Conservation (phyloP, 1,284 basidiomycete species). For the Melampsora larici-populina region DNA sequence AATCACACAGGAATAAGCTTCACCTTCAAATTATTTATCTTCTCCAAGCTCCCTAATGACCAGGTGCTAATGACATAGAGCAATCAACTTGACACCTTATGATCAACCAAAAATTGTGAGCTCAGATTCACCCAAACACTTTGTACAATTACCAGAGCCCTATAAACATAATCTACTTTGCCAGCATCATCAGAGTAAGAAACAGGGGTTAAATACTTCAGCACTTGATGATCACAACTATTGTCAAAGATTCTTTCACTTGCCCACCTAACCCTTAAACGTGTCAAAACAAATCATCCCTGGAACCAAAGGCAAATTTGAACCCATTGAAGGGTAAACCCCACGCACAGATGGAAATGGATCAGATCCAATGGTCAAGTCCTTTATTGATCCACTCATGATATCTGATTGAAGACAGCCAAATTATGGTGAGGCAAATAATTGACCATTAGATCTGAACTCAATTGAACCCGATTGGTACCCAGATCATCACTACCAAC, state of each 20-base stretch:
- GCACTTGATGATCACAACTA: not conserved
- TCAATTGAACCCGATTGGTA: too few species aligned
- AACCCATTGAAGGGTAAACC: not conserved
- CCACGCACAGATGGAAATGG: not conserved
- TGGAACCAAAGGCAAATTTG: not conserved
- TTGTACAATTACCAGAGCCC: too few species aligned
- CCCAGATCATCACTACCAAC: too few species aligned
- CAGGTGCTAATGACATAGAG: not conserved
- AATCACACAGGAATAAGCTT: not conserved
- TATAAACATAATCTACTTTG: too few species aligned
- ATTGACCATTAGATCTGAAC: too few species aligned
- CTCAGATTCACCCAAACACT: too few species aligned
- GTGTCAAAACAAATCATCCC: not conserved
- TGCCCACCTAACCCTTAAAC: not conserved
- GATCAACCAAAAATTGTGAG: too few species aligned
- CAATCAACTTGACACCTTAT: too few species aligned
- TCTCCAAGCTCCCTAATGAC: not conserved
- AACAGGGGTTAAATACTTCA: too few species aligned
- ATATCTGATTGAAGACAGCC: not conserved
- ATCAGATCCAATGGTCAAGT: too few species aligned
- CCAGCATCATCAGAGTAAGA: too few species aligned
- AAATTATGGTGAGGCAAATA: not conserved
- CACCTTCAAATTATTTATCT: not conserved
- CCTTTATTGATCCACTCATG: not conserved
- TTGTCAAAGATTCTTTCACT: not conserved